phyloP scores from a whole-genome alignment of 2,329 filamentous ascomycete species.

The Leptographium wingfieldii region DNA sequence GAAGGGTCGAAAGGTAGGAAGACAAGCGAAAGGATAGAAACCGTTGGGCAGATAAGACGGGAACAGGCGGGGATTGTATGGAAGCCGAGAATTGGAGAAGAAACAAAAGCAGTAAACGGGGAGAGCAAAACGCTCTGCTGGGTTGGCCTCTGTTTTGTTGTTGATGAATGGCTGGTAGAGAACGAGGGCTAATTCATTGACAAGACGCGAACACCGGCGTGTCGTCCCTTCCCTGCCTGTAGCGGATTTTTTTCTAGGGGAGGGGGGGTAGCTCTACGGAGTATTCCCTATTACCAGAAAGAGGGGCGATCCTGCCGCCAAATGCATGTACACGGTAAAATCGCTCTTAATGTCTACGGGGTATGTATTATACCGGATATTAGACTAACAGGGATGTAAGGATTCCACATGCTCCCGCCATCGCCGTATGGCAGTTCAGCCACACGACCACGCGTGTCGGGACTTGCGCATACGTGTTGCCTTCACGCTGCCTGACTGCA shows the following conservation, averaged over 20 bases:
- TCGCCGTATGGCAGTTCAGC: background rate
- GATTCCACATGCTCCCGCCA: background rate
- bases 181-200: background rate
- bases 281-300: background rate
- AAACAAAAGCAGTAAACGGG: background rate
- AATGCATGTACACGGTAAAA: background rate
- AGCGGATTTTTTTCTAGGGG: background rate
- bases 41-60: background rate
- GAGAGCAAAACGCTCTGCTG: background rate
- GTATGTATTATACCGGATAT: background rate
- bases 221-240: constrained; percentile 6
- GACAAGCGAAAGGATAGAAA: background rate
- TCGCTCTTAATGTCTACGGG: background rate
- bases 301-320: background rate
- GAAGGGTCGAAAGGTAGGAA: background rate
- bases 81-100: background rate
- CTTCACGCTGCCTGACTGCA: background rate
- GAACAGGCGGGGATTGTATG: too few relatives aligned
- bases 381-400: background rate
- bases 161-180: background rate
- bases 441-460: background rate
- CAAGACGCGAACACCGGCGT: constrained; percentile 8
- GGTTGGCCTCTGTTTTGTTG: background rate
- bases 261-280: background rate
- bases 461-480: background rate